Base-by-base conservation (phyloP, 2,329 filamentous ascomycete genomes). In the Aspergillus ochraceus region DNA sequence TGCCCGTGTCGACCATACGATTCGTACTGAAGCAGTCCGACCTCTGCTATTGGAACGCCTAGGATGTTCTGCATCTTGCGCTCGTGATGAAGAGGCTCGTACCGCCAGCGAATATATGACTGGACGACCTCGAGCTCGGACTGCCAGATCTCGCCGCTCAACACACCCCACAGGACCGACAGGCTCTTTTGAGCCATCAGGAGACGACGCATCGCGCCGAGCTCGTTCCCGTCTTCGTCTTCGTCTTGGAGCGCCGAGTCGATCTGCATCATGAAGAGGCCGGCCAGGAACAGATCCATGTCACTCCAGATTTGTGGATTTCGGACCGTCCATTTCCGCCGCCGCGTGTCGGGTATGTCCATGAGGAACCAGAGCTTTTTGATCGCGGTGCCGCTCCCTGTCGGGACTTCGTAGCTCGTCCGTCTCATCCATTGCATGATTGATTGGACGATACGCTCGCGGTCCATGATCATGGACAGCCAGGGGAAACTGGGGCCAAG, bases 291-390 rank as follows among this genome's bases (percentile, higher is more conserved):
- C 10, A 95, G 72, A 68, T 91, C 86, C 4, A 71, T 60, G 58
- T 88, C 78, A 10, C 81, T 77, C 81, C 89, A 89, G 52, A 88
- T 78, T 0, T 68, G 64, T 10, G 56, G 55, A 70, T 85, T 85
- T 30, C 78, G 78, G 5, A 91, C 72, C 6, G 88, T 76, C 1
- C 77, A 77, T 6, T 81, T 74, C 1, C 91, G 85, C 14, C 83
- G 77, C 0, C 64, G 67, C 53, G 81, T 88, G 14, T 85, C 86
- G 0, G 84, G 77, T 4, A 88, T 77, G 68, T 92, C 90, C 79
- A 92, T 86, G 36, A 90, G 69, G 54, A 90, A 81, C 91, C 91
- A 95, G 19, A 91, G 78, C 69, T 90, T 90, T 67, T 86, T 80
- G 50, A 90, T 75, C 1, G 81, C 80, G 11, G 68, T 54, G 53